phyloP scores from a whole-genome alignment of 495 filamentous ascomycete species.

The Annulohypoxylon moriforme region DNA sequence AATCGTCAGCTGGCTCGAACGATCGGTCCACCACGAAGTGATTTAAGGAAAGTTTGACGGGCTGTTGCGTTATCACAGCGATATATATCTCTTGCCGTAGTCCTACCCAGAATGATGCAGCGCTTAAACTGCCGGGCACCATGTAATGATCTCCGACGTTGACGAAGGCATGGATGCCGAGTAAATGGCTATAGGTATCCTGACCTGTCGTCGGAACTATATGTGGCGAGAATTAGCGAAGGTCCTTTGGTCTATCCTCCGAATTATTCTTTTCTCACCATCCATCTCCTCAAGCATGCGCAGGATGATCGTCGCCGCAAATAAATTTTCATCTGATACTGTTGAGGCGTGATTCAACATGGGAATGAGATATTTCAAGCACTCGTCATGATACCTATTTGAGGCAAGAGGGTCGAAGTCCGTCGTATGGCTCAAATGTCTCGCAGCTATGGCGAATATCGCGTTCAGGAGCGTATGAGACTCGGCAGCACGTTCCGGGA shows the following conservation, averaged over 20 bases:
- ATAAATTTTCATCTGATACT: constrained; percentile 67
- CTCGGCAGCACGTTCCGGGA: constrained; percentile 61
- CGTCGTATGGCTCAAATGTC: constrained; percentile 63
- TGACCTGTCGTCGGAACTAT: constrained; percentile 53
- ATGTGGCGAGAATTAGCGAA: constrained; percentile 27
- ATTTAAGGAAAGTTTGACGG: constrained; percentile 56
- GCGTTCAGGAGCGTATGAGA: constrained; percentile 68
- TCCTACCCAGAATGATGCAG: constrained; percentile 68
- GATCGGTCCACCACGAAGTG: constrained; percentile 58
- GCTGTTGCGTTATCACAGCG: constrained; percentile 62
- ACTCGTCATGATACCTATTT: constrained; percentile 62
- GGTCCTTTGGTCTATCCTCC: not conserved
- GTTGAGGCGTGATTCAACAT: constrained; percentile 62
- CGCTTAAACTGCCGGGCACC: constrained; percentile 54
- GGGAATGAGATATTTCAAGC: constrained; percentile 62
- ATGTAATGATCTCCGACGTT: constrained; percentile 53
- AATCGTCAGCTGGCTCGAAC: constrained; percentile 55
- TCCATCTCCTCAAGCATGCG: constrained; percentile 71
- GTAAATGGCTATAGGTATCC: constrained; percentile 60
- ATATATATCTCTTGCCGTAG: constrained; percentile 68
- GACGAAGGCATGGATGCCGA: constrained; percentile 63
- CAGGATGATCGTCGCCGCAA: constrained; percentile 70
- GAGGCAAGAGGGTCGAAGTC: constrained; percentile 59
- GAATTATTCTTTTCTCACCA: constrained; percentile 49
- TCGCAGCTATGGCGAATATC: constrained; percentile 67